phyloP scores from a whole-genome alignment of 441 rosid genomes.

The Brassica hybrid region DNA sequence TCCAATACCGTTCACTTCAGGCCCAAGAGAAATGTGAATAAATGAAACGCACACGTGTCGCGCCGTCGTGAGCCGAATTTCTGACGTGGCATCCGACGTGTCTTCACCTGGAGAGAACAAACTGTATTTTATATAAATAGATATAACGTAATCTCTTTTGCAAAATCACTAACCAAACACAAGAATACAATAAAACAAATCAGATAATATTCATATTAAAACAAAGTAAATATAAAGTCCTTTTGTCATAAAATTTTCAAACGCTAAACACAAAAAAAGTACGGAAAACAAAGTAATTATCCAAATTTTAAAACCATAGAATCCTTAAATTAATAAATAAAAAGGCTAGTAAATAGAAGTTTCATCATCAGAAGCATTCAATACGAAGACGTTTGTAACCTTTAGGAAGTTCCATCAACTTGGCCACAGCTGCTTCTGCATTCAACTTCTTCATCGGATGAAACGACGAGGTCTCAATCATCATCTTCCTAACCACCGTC shows the following conservation, averaged over 20 bases:
- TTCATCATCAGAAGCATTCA: slow-evolving; percentile 21
- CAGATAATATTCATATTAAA: slow-evolving; percentile 8
- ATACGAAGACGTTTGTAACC: not conserved
- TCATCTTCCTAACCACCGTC: slow-evolving; percentile 3
- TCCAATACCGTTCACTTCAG: too few species aligned
- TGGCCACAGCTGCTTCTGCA: slow-evolving; percentile 11
- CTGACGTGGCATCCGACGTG: too few species aligned
- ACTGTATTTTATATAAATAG: too few species aligned
- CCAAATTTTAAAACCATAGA: not conserved
- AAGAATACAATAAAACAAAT: not conserved
- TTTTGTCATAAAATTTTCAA: not conserved
- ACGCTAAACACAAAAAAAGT: not conserved
- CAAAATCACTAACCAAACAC: not conserved
- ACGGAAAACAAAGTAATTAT: not conserved
- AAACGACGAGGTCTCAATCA: slow-evolving; percentile 4
- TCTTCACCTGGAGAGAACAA: too few species aligned
- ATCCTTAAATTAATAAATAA: not conserved
- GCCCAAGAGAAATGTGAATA: too few species aligned
- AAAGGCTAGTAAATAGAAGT: not conserved
- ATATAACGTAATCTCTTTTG: not conserved
- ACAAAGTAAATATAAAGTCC: too few species aligned
- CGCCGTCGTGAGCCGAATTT: too few species aligned
- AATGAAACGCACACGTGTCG: too few species aligned
- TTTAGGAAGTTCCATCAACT: slow-evolving; percentile 21
- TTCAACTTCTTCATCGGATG: slow-evolving; percentile 2